Evolutionary conservation across 2,329 filamentous ascomycete species (phyloP).

Genomic region (Drechslerella dactyloides): DNA sequence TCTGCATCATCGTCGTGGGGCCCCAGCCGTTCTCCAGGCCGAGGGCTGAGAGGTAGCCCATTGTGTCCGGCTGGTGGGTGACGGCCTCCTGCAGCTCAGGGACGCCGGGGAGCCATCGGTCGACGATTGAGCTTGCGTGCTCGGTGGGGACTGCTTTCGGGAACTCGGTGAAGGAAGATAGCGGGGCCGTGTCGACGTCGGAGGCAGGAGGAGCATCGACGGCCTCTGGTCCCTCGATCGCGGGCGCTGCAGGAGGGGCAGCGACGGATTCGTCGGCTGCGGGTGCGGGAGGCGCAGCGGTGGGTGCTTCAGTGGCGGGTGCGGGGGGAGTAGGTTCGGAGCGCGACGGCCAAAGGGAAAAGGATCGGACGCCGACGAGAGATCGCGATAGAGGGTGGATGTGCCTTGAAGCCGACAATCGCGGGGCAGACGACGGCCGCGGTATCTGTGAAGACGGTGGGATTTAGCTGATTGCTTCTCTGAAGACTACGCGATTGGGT

Average conservation of each 20-base stretch:
- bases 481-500: background rate
- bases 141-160: conserved; percentile 29
- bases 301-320: conserved; percentile 5
- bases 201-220: conserved; percentile 20
- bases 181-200: conserved; percentile 27
- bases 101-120: conserved; percentile 27
- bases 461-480: background rate
- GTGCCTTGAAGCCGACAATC: conserved; percentile 33
- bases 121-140: conserved; percentile 29
- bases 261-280: conserved; percentile 22
- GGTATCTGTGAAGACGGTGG: conserved; percentile 37
- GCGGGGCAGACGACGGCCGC: conserved; percentile 26
- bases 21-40: conserved; percentile 90
- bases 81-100: conserved; percentile 19
- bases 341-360: conserved; percentile 41
- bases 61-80: conserved; percentile 65
- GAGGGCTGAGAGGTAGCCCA: conserved; percentile 81
- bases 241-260: conserved; percentile 23
- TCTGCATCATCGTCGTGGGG: conserved; percentile 75
- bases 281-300: conserved; percentile 17
- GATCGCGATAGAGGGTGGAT: conserved; percentile 15
- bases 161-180: conserved; percentile 27
- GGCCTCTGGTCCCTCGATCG: background rate
- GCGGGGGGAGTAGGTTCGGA: conserved; percentile 37
- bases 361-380: conserved; percentile 20